phyloP scores from a whole-genome alignment of 2,329 filamentous ascomycete species.

The Pseudopyricularia cyperi region DNA sequence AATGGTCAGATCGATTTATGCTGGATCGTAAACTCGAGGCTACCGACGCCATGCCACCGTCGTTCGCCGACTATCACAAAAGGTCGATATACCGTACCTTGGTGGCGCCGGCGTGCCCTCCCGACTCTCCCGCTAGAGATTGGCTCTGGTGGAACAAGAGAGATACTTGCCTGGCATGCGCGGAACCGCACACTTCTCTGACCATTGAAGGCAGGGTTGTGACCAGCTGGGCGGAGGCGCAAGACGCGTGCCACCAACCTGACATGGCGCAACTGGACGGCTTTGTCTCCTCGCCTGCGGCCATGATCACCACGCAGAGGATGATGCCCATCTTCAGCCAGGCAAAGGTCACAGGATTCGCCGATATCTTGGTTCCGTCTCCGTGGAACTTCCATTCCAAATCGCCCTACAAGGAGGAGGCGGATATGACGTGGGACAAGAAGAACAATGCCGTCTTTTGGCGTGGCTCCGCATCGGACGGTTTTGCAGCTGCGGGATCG shows the following conservation, averaged over 20 bases:
- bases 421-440: constrained; percentile 28
- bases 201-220: constrained; percentile 22
- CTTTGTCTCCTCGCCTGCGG: constrained; percentile 32
- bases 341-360: constrained; percentile 38
- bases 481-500: constrained; percentile 30
- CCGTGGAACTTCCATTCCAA: constrained; percentile 25
- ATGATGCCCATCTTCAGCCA: constrained; percentile 44
- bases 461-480: constrained; percentile 40
- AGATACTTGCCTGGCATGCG: constrained; percentile 18
- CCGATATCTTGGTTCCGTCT: constrained; percentile 33
- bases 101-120: constrained; percentile 28
- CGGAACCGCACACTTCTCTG: constrained; percentile 19
- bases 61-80: constrained; percentile 10
- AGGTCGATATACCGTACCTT: constrained; percentile 21
- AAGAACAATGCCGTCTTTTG: constrained; percentile 38
- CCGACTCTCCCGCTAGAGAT: constrained; percentile 27
- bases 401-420: constrained; percentile 20
- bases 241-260: constrained; percentile 37
- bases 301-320: constrained; percentile 26
- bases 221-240: constrained; percentile 23
- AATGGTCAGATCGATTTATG: background rate
- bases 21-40: background rate
- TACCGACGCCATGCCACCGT: background rate
- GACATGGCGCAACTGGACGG: constrained; percentile 35
- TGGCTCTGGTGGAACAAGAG: constrained; percentile 25